A percentile compares a stretch with the other conserved stretches of the same genome.
Evolutionary conservation across 441 rosid species (phyloP).

Genomic region (Aquilaria agallochum): DNA sequence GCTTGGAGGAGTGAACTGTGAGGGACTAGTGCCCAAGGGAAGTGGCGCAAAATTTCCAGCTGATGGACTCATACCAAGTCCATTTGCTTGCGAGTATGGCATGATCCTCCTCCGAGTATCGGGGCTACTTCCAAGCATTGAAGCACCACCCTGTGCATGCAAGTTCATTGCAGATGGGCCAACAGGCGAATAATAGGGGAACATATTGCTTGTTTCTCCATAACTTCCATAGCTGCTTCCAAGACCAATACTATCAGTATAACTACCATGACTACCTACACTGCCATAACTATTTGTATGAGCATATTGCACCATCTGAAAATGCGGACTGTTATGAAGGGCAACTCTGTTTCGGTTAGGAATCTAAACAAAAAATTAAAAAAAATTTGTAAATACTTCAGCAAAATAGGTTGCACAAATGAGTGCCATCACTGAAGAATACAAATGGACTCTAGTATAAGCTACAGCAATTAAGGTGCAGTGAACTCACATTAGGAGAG

Average conservation of each 20-base stretch:
- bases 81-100: slow-evolving; percentile 79
- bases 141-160: slow-evolving; percentile 65
- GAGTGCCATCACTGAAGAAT: neutral
- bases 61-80: slow-evolving; percentile 91
- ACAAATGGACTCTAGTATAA: slow-evolving; percentile 9
- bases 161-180: slow-evolving; percentile 85
- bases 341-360: slow-evolving; percentile 67
- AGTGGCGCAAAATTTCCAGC: slow-evolving; percentile 90
- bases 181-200: slow-evolving; percentile 92
- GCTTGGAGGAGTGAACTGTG: slow-evolving; percentile 92
- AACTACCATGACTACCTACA: slow-evolving; percentile 95
- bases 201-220: slow-evolving; percentile 72
- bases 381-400: slow-evolving; percentile 16
- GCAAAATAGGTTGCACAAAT: slow-evolving; percentile 3
- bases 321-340: slow-evolving; percentile 82
- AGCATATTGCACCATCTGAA: slow-evolving; percentile 61
- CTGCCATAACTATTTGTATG: slow-evolving; percentile 95
- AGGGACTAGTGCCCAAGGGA: slow-evolving; percentile 97
- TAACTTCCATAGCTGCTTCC: slow-evolving; percentile 96
- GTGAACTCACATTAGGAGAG: slow-evolving; percentile 85
- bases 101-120: slow-evolving; percentile 80
- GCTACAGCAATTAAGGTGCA: slow-evolving; percentile 14
- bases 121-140: slow-evolving; percentile 91
- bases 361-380: slow-evolving; percentile 53
- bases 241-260: slow-evolving; percentile 77